Evolutionary conservation across 2,329 filamentous ascomycete species (phyloP).

Genomic region (Verticillium tricorpus): DNA sequence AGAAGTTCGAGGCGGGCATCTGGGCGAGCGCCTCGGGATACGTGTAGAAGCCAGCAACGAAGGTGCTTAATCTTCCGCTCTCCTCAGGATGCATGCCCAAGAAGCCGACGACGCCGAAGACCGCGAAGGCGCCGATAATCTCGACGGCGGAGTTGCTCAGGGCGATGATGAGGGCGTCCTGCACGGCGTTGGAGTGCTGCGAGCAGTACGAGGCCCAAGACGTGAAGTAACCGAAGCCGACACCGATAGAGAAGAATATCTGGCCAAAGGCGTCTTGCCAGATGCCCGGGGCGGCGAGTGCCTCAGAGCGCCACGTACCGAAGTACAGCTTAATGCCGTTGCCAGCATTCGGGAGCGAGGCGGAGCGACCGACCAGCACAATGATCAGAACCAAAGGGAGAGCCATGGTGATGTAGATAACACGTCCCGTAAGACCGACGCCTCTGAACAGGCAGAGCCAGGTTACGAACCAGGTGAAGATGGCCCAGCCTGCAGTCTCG

Average conservation of each 20-base stretch:
- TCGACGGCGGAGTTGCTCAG: constrained; percentile 48
- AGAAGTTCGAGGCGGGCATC: constrained; percentile 52
- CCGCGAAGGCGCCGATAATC: constrained; percentile 34
- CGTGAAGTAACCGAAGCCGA: constrained; percentile 49
- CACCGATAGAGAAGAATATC: constrained; percentile 21
- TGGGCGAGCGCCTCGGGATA: constrained; percentile 46
- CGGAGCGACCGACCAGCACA: constrained; percentile 44
- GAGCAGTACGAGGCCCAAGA: constrained; percentile 52
- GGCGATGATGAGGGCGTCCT: constrained; percentile 49
- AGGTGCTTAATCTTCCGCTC: constrained; percentile 37
- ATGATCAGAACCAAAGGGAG: constrained; percentile 48
- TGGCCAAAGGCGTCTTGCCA: constrained; percentile 53
- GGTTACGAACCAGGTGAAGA: constrained; percentile 52
- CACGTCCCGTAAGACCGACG: constrained; percentile 48
- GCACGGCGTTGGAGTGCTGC: constrained; percentile 46
- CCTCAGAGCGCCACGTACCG: constrained; percentile 33
- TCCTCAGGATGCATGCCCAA: constrained; percentile 25
- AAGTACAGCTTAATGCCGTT: constrained; percentile 40
- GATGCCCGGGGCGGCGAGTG: constrained; percentile 40
- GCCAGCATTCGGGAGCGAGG: constrained; percentile 45
- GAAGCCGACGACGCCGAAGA: constrained; percentile 48
- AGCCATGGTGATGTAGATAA: constrained; percentile 54
- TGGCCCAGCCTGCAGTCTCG: constrained; percentile 48
- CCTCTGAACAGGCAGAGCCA: constrained; percentile 55
- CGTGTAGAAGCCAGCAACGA: constrained; percentile 50